Conservation (phyloP, 805 yeast species). For the Barnettozyma sp. region DNA sequence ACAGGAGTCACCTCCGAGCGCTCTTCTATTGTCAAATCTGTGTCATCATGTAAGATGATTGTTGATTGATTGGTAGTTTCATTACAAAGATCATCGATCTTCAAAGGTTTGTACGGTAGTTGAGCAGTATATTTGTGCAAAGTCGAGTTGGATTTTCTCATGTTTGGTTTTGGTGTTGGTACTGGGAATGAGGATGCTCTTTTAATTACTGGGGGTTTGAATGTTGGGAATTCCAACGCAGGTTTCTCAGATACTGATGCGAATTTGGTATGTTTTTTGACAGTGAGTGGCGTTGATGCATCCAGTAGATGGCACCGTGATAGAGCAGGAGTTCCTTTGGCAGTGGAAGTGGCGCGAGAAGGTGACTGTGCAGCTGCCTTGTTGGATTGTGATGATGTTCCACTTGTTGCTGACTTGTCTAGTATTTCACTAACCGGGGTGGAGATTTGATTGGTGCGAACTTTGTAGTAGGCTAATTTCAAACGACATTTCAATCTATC, state of each 20-base stretch:
- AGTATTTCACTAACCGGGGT: slow-evolving; percentile 29
- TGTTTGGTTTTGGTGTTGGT: no score
- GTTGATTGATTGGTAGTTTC: slow-evolving; percentile 8
- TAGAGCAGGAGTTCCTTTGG: slow-evolving; percentile 17
- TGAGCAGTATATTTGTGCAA: slow-evolving; percentile 1
- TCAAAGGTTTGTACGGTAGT: slow-evolving; percentile 10
- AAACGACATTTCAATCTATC: slow-evolving; percentile 40
- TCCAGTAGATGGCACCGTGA: slow-evolving; percentile 29
- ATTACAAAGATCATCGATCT: slow-evolving; percentile 14
- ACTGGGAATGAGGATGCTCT: slow-evolving; percentile 1
- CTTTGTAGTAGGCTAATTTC: slow-evolving; percentile 46
- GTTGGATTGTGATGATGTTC: slow-evolving; percentile 3
- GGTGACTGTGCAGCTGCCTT: not conserved
- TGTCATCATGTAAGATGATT: slow-evolving; percentile 5
- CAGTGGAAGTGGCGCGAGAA: not conserved
- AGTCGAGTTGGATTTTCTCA: not conserved
- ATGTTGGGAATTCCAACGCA: slow-evolving; percentile 5
- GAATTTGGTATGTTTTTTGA: slow-evolving; percentile 10
- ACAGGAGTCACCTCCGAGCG: slow-evolving; percentile 16
- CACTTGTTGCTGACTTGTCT: slow-evolving; percentile 1
- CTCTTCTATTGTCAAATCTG: slow-evolving; percentile 11
- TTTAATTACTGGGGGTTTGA: slow-evolving; percentile 2
- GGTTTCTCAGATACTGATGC: slow-evolving; percentile 16
- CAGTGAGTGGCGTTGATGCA: slow-evolving; percentile 27
- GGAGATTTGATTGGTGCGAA: slow-evolving; percentile 39